Conservation (phyloP, 139 green algal genomes). For the Spirogloea muscicola region DNA sequence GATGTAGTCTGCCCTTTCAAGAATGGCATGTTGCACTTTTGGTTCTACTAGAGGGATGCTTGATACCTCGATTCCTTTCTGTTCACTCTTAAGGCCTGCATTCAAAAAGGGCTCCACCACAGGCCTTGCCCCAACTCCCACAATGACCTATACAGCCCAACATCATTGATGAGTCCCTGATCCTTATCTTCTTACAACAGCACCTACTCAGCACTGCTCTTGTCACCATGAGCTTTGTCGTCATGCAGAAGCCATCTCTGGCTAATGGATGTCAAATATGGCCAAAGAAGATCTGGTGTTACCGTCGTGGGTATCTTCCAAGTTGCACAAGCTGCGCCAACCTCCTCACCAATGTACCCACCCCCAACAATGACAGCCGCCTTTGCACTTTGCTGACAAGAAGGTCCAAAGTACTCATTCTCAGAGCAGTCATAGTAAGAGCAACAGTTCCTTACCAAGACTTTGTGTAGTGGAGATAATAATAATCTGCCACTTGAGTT, state of each 20-base stretch:
- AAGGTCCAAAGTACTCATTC: neutral
- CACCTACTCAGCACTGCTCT: neutral
- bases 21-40: neutral
- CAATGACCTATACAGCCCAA: slow-evolving; percentile 51
- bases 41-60: slow-evolving; percentile 43
- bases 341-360: slow-evolving; percentile 87
- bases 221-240: neutral
- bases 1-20: neutral
- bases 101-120: slow-evolving; percentile 64
- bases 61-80: slow-evolving; percentile 73
- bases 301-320: slow-evolving; percentile 69
- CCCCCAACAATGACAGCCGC: slow-evolving; percentile 64
- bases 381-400: slow-evolving; percentile 14
- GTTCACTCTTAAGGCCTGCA: slow-evolving; percentile 49
- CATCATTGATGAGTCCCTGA: neutral
- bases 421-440: neutral
- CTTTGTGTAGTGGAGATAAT: neutral
- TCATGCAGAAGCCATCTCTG: neutral
- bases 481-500: neutral
- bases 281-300: neutral
- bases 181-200: too few relatives aligned
- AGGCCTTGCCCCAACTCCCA: slow-evolving; percentile 72
- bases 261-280: neutral
- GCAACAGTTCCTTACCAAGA: neutral
- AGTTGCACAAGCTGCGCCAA: slow-evolving; percentile 57